Evolutionary conservation across 1,284 basidiomycete genomes (phyloP).

Genomic region (Leccinum pachyderme): DNA sequence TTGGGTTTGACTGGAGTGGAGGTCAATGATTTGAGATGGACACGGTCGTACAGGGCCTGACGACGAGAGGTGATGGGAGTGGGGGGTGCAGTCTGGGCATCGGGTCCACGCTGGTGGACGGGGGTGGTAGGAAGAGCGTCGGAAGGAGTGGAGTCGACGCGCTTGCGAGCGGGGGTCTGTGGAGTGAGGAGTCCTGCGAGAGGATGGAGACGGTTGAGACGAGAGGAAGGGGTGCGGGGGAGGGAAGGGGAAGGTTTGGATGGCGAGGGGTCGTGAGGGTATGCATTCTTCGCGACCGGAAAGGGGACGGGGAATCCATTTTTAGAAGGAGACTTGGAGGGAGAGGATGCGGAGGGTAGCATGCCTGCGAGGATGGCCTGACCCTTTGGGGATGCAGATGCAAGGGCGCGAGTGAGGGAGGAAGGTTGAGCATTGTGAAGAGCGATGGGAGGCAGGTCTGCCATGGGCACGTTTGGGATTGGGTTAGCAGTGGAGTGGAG

Average conservation of each 20-base stretch:
- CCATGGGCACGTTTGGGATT: constrained; percentile 61
- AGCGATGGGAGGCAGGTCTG: constrained; percentile 60
- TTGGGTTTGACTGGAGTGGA: constrained; percentile 61
- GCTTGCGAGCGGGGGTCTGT: constrained; percentile 48
- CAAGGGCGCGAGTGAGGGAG: constrained; percentile 63
- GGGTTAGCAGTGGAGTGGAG: constrained; percentile 43
- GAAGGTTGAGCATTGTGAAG: constrained; percentile 52
- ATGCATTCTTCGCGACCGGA: constrained; percentile 39
- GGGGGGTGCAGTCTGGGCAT: constrained; percentile 53
- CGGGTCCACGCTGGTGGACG: constrained; percentile 54
- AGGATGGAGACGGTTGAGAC: constrained; percentile 36
- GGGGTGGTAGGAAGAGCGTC: constrained; percentile 61
- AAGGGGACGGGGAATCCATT: constrained; percentile 50
- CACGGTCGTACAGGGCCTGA: constrained; percentile 73
- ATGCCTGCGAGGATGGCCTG: constrained; percentile 41
- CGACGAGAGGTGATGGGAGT: constrained; percentile 74
- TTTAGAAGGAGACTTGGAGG: constrained; percentile 48
- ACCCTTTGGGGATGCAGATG: constrained; percentile 68
- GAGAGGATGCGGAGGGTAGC: constrained; percentile 46
- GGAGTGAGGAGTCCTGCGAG: constrained; percentile 41
- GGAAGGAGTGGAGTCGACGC: constrained; percentile 30
- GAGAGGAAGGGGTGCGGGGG: constrained; percentile 52
- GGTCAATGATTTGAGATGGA: constrained; percentile 66
- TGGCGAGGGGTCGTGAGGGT: constrained; percentile 38
- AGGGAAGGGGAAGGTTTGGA: constrained; percentile 44